phyloP scores from a whole-genome alignment of 2,329 filamentous ascomycete genomes.

The Cladophialophora chaetospira region DNA sequence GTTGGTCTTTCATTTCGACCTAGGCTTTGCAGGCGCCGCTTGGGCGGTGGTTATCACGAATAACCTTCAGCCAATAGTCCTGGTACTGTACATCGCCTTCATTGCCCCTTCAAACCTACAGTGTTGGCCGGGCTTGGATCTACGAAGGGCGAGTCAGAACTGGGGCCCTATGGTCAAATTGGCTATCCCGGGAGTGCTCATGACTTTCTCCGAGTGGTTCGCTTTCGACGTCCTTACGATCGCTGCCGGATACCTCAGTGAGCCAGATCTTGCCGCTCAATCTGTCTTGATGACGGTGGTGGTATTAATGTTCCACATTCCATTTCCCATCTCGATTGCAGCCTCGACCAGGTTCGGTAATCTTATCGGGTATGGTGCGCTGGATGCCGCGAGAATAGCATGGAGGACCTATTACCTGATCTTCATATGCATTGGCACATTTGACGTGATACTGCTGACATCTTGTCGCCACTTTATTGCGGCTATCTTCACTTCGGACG shows the following conservation, averaged over 20 bases:
- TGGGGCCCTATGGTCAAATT: slow-evolving; percentile 76
- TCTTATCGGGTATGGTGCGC: slow-evolving; percentile 75
- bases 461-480: slow-evolving; percentile 68
- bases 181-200: slow-evolving; percentile 77
- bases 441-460: slow-evolving; percentile 69
- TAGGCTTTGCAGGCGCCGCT: slow-evolving; percentile 71
- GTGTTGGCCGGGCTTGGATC: slow-evolving; percentile 71
- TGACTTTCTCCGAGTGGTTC: slow-evolving; percentile 82
- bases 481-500: slow-evolving; percentile 66
- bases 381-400: slow-evolving; percentile 71
- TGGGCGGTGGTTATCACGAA: slow-evolving; percentile 69
- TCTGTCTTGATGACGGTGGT: slow-evolving; percentile 75
- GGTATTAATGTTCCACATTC: slow-evolving; percentile 79
- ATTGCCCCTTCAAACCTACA: slow-evolving; percentile 60
- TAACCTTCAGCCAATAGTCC: slow-evolving; percentile 64
- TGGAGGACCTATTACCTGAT: slow-evolving; percentile 67
- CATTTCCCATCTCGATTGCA: slow-evolving; percentile 80
- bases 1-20: slow-evolving; percentile 63
- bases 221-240: slow-evolving; percentile 83
- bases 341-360: slow-evolving; percentile 80
- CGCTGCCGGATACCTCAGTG: slow-evolving; percentile 68
- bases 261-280: slow-evolving; percentile 75
- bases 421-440: slow-evolving; percentile 64
- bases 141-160: slow-evolving; percentile 62
- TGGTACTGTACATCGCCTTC: slow-evolving; percentile 67